These are phyloP conservation scores for Rusavskia elegans DNA, from an alignment of 495 filamentous ascomycete species.

Conservation along the genomic window DNA sequence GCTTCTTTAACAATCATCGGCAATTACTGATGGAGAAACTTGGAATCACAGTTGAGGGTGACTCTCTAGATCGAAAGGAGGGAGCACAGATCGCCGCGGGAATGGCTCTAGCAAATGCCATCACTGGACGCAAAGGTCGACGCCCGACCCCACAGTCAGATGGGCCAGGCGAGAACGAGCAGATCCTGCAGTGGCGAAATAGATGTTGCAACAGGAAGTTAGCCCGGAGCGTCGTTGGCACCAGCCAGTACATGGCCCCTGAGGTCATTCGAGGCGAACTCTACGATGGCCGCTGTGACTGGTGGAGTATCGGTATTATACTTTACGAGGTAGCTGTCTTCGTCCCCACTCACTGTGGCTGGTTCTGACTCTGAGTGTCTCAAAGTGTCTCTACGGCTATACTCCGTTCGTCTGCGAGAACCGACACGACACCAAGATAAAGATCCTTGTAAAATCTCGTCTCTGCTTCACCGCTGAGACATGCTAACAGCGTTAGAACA, in stretches of 20 bases:
- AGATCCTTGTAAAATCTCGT: slow-evolving; percentile 46
- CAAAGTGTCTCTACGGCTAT: slow-evolving; percentile 68
- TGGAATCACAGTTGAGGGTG: slow-evolving; percentile 58
- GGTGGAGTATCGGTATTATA: slow-evolving; percentile 91
- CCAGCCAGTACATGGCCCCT: slow-evolving; percentile 95
- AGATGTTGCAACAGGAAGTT: slow-evolving; percentile 53
- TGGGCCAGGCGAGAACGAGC: slow-evolving; percentile 24
- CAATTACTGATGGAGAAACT: slow-evolving; percentile 60
- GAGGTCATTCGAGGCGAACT: slow-evolving; percentile 70
- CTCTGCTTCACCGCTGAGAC: background rate
- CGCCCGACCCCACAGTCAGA: slow-evolving; percentile 25
- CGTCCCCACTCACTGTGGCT: background rate
- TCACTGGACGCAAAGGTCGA: slow-evolving; percentile 30
- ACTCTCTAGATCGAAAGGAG: slow-evolving; percentile 52
- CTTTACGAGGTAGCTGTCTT: slow-evolving; percentile 51
- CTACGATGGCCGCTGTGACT: slow-evolving; percentile 90
- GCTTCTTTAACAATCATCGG: slow-evolving; percentile 69
- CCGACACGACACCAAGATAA: slow-evolving; percentile 61
- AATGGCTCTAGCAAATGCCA: slow-evolving; percentile 29
- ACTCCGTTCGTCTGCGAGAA: slow-evolving; percentile 80
- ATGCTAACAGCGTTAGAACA: slow-evolving; percentile 23
- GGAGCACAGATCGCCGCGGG: slow-evolving; percentile 29
- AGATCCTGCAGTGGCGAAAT: slow-evolving; percentile 64
- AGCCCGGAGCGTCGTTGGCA: slow-evolving; percentile 81
- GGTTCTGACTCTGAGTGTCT: background rate